Evolutionary conservation across 2,329 filamentous ascomycete genomes (phyloP), one percentile per base, ranked within the genome.

Genomic region (Ascochyta pisi): DNA sequence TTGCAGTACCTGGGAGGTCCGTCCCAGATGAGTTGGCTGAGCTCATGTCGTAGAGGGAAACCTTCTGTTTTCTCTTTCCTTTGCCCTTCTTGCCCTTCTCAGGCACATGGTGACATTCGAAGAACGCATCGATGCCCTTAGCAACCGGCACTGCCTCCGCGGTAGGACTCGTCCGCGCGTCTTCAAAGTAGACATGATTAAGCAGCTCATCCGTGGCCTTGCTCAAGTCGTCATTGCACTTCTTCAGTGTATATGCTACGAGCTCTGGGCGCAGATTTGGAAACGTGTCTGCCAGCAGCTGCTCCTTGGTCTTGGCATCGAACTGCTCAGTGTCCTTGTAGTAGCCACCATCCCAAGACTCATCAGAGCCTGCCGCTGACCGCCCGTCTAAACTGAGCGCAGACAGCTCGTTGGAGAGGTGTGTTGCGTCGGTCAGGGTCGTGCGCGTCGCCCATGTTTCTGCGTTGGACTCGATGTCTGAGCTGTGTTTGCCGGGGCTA

Each of bases 91-190:
- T 74, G 47, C 75, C 73, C 13, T 71, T 70, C 6, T 70, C 68
- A 1, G 73, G 72, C 0, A 77, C 73, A 15, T 81, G 76, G 15
- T 86, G 82, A 0, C 82, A 82, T 35, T 85, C 82, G 22, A 85
- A 86, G 70, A 96, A 96, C 0, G 85, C 92, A 54, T 97, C 92
- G n/a, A 97, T 81, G 0, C 92, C 91, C 70, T 90, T 94, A 1
- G 79, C 71, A 5, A 78, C 67, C 4, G 64, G 52, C 16, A 78
- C 74, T 4, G 29, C 39, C 31, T 75, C 77, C 42, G 75, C 73
- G 2, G 73, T 77, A 3, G 81, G 77, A 34, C 76, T 77, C 15
- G 83, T 79, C 50, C 85, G 80, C 0, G 84, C 84, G 53, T 92
- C 86, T 54, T 91, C 86, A 4, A 97, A 86, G 68, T 89, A 92